Evolutionary conservation across 371 early-diverging fungal species (phyloP).

Genomic region (Mycotypha africana): DNA sequence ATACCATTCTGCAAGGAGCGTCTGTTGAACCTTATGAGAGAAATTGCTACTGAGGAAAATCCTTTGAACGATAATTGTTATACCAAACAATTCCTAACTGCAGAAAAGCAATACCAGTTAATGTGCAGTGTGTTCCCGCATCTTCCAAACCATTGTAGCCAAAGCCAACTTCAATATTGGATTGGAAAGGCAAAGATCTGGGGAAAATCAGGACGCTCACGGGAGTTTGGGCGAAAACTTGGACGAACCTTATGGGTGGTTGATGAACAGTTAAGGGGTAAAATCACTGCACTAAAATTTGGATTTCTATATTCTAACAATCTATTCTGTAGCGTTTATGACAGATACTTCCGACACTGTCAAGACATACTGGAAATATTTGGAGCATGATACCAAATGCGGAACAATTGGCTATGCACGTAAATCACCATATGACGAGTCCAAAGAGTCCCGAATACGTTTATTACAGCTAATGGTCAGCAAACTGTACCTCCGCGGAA

Average conservation of each 20-base stretch:
- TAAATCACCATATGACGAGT: conserved; percentile 18
- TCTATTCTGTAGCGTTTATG: conserved; percentile 13
- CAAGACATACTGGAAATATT: conserved; percentile 22
- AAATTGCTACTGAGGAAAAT: too few species aligned
- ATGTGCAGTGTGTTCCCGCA: conserved; percentile 11
- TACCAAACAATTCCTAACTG: too few species aligned
- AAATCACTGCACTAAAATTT: too few species aligned
- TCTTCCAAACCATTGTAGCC: conserved; percentile 12
- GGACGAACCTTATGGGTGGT: conserved; percentile 15
- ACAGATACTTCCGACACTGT: conserved; percentile 17
- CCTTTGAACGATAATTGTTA: too few species aligned
- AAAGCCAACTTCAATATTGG: conserved; percentile 17
- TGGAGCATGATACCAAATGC: conserved; percentile 15
- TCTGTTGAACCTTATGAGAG: too few species aligned
- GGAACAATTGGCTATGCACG: conserved; percentile 22
- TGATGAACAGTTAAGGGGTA: conserved; percentile 10
- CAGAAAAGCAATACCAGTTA: conserved; percentile 12
- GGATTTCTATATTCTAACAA: conserved; percentile 15
- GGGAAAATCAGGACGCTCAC: conserved; percentile 9
- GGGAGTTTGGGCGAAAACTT: conserved; percentile 4
- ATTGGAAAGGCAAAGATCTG: conserved; percentile 13
- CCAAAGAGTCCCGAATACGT: conserved; percentile 16
- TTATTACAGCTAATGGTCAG: conserved; percentile 23
- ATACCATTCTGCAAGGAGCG: too few species aligned
- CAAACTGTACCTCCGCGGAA: conserved; percentile 19